Evolutionary conservation across 2,329 filamentous ascomycete genomes (phyloP).

Genomic region (Pseudocercospora fuligena): DNA sequence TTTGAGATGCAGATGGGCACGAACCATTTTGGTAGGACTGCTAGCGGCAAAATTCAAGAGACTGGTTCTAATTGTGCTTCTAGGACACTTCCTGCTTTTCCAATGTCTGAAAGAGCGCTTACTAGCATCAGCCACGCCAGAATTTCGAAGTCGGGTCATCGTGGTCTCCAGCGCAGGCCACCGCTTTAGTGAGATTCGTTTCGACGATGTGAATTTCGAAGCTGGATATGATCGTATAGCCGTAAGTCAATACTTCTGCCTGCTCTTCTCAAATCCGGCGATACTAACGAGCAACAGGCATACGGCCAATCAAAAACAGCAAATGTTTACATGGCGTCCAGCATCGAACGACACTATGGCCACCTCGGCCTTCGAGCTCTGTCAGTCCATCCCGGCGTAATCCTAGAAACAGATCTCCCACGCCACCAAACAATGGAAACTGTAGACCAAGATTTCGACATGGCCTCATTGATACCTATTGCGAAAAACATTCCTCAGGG

Average conservation of each 20-base stretch:
- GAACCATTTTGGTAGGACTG: slow-evolving; percentile 51
- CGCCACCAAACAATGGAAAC: slow-evolving; percentile 3
- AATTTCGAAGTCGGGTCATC: slow-evolving; percentile 49
- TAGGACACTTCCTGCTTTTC: slow-evolving; percentile 58
- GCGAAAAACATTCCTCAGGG: slow-evolving; percentile 49
- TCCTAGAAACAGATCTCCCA: slow-evolving; percentile 15
- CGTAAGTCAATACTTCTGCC: neutral
- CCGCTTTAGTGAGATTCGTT: slow-evolving; percentile 30
- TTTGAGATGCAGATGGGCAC: slow-evolving; percentile 57
- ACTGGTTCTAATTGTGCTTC: neutral
- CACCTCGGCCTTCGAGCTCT: slow-evolving; percentile 50
- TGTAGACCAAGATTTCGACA: neutral
- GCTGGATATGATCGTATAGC: neutral
- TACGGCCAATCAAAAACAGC: slow-evolving; percentile 55
- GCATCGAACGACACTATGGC: slow-evolving; percentile 57
- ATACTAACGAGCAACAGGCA: neutral
- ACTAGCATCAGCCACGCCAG: slow-evolving; percentile 37
- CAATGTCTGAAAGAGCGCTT: slow-evolving; percentile 54
- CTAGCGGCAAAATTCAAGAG: neutral
- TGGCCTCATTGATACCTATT: neutral
- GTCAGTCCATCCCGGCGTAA: slow-evolving; percentile 48
- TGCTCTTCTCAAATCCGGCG: neutral
- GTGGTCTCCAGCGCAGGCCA: slow-evolving; percentile 52
- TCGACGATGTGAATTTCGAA: slow-evolving; percentile 42
- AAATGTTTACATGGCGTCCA: slow-evolving; percentile 58